Evolutionary conservation across 2,329 filamentous ascomycete species (phyloP), one percentile per base, ranked within the genome.

Genomic region (Aspergillus aculeatinus): DNA sequence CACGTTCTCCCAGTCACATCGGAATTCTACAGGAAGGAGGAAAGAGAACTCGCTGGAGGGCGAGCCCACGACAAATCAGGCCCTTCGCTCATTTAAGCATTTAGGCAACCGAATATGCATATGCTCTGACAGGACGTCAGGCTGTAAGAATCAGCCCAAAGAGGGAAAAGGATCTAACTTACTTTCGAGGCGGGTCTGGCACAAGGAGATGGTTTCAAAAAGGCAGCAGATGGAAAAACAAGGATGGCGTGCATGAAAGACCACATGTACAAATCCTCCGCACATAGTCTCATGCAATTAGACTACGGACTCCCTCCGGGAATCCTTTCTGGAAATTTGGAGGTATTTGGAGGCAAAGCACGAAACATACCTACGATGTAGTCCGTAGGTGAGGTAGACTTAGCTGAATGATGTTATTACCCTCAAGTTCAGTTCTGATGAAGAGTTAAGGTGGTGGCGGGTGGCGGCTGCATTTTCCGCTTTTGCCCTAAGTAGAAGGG

Each of bases 161-260:
- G 14, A 35, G 33, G 33, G 33, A 16, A 35, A 35, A 35, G 33
- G 33, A 16, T 29, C 27, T 29, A 3, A 29, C 27, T 27, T 23
- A 23, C 23, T 23, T 4, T 29, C 3, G 27, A 14, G 5, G 33
- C 5, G 33, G 33, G 11, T 12, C 33, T 35, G 1, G 12, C 3
- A 35, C 14, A 16, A 35, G 4, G 11, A 35, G 11, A 35, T 0
- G 39, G 25, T 55, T 29, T 29, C n/a, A 29, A 47, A 47, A 10
- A 47, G 19, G 52, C 47, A 31, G 33, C 35, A 54, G 35, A 7
- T 11, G 27, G 12, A 9, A 29, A 55, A 55, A 23, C 52, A 55
- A 47, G 52, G 52, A 55, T 35, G 42, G 52, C 52, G 23, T 55
- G 52, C 52, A 55, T 48, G 27, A 48, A 47, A n/a, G 16, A n/a